phyloP scores from a whole-genome alignment of 768 basidiomycete species.

The Termitomyces sp. region DNA sequence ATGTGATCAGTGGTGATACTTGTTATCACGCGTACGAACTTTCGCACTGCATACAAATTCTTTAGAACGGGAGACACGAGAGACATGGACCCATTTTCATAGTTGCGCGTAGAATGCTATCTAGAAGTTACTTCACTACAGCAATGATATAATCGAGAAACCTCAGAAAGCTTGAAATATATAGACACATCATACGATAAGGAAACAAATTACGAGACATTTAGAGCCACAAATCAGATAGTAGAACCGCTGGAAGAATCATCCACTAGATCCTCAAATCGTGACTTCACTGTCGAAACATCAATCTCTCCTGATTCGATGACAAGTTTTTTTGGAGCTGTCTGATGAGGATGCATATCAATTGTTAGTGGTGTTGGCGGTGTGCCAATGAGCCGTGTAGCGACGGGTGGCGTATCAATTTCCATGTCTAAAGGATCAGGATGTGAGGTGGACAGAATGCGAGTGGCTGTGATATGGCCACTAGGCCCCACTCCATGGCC shows the following conservation, averaged over 20 bases:
- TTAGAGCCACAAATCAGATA: conserved; percentile 1
- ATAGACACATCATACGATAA: background rate
- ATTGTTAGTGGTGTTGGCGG: background rate
- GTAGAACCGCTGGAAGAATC: conserved; percentile 9
- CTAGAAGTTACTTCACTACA: background rate
- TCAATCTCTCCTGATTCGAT: background rate
- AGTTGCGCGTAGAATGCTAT: background rate
- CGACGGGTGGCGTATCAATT: conserved; percentile 30
- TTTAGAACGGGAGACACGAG: too few relatives aligned
- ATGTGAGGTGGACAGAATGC: conserved; percentile 30
- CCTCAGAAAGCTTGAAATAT: background rate
- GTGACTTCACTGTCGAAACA: conserved; percentile 1
- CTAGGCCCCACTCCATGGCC: conserved; percentile 77
- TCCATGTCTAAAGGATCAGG: conserved; percentile 32
- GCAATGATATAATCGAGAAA: background rate
- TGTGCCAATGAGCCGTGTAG: conserved; percentile 21
- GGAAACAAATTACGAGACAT: background rate
- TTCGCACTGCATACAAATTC: too few relatives aligned
- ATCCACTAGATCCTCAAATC: conserved; percentile 18
- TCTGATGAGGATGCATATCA: conserved; percentile 12
- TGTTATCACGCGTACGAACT: background rate
- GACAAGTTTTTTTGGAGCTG: background rate
- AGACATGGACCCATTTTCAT: too few relatives aligned
- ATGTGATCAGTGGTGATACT: background rate
- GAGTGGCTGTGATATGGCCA: conserved; percentile 52